These are phyloP conservation scores for Pedinophyceae sp. DNA, from an alignment of 139 green algal genomes.

Conservation along the genomic window DNA sequence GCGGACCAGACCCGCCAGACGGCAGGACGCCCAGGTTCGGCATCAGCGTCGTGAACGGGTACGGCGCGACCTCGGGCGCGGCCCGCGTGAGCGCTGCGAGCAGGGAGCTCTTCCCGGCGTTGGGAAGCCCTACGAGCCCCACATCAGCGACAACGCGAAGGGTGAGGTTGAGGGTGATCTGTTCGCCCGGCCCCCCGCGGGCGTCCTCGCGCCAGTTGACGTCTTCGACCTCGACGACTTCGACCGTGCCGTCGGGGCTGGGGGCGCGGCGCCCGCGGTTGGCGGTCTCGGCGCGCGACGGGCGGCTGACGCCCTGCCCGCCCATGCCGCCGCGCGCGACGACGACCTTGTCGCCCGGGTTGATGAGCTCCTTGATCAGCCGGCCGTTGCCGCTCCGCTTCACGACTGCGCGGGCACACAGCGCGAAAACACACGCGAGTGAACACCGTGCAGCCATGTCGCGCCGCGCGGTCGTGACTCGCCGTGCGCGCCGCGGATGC, in stretches of 20 bases:
- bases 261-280: not conserved
- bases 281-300: slow-evolving; percentile 12
- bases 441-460: too few species aligned
- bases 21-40: slow-evolving; percentile 77
- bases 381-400: slow-evolving; percentile 35
- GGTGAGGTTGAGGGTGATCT: slow-evolving; percentile 51
- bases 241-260: not conserved
- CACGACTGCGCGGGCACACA: too few species aligned
- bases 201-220: slow-evolving; percentile 39
- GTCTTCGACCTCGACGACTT: slow-evolving; percentile 36
- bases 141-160: slow-evolving; percentile 78
- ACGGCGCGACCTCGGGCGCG: slow-evolving; percentile 60
- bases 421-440: too few species aligned
- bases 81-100: slow-evolving; percentile 59
- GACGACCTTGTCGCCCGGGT: slow-evolving; percentile 1
- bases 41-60: slow-evolving; percentile 91
- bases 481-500: too few species aligned
- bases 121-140: slow-evolving; percentile 87
- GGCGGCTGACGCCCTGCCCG: slow-evolving; percentile 29
- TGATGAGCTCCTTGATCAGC: slow-evolving; percentile 6
- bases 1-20: slow-evolving; percentile 1
- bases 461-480: too few species aligned
- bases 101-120: slow-evolving; percentile 57
- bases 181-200: slow-evolving; percentile 39
- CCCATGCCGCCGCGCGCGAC: slow-evolving; percentile 30